A percentile compares a stretch with the other conserved stretches of the same genome.
Conservation (phyloP, 179 eudicot species). For the Drosera spatulata region DNA sequence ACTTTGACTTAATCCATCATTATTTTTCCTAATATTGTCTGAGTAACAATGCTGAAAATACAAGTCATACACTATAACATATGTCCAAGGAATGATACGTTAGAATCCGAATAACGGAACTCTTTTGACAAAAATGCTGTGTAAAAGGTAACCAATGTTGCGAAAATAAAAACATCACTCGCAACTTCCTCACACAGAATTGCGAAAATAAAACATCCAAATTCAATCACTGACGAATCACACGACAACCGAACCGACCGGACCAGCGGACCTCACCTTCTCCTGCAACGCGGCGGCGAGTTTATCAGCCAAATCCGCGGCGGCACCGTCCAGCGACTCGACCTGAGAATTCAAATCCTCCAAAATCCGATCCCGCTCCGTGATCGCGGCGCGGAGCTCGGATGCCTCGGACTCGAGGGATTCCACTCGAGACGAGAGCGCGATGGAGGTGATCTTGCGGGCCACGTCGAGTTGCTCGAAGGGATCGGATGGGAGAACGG, state of each 20-base stretch:
- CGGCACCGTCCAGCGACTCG: slow-evolving; percentile 46
- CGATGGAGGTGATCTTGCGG: slow-evolving; percentile 93
- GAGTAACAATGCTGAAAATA: no score
- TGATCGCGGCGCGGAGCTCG: slow-evolving; percentile 32
- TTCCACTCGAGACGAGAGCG: slow-evolving; percentile 80
- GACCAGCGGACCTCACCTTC: slow-evolving; percentile 19
- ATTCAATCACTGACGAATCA: no score
- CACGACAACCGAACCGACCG: not conserved
- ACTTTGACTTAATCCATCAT: no score
- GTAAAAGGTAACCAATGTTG: no score
- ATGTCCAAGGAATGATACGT: no score
- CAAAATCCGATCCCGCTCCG: slow-evolving; percentile 46
- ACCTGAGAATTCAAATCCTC: slow-evolving; percentile 46
- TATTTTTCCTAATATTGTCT: no score
- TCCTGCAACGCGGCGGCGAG: slow-evolving; percentile 38
- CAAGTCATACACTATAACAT: no score
- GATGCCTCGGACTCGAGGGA: slow-evolving; percentile 71
- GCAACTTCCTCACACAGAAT: no score
- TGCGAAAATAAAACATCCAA: no score
- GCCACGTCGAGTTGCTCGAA: slow-evolving; percentile 89
- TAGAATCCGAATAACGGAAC: no score
- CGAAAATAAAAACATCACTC: no score
- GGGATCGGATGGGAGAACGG: slow-evolving; percentile 69
- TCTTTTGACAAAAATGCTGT: no score
- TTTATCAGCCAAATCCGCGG: slow-evolving; percentile 37